Evolutionary conservation across 768 basidiomycete genomes (phyloP), one percentile per base, ranked within the genome.

Genomic region (Auriscalpium orientale): DNA sequence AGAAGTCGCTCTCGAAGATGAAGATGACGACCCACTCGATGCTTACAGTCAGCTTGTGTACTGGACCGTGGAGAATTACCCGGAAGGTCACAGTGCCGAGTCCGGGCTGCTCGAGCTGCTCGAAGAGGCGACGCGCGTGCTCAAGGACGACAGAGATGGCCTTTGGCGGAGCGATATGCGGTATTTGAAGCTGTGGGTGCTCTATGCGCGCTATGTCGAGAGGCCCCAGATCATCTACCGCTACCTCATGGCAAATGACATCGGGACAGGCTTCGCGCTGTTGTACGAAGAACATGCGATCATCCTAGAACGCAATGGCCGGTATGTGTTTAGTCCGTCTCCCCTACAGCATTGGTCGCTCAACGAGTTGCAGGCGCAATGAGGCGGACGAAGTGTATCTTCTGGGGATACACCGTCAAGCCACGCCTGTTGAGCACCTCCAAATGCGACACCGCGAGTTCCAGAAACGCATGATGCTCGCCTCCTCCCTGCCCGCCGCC

Each of bases 31-130:
- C 65, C 84, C 91, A 0, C 75, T 98, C 40, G 93, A 95, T 58
- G 87, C 90, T 1, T 95, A 94, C 64, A 84, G 82, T 64, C 78
- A 79, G 58, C 84, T 98, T 61, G 87, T 98, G 51, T 80, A 88
- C 51, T 98, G 95, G 90, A 94, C 90, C 0, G 73, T 94, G 45
- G 92, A 95, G 68, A 93, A 91, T 68, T 95, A 98, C 66, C 94
- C 95, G 0, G 88, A 97, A 57, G 95, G 94, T 5, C 87, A 90
- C 55, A 89, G 86, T 50, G 86, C 86, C 1, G 88, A 93, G 66
- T 92, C 89, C 12, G 90, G 92, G 35, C 78, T 98, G n/a, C 74
- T 98, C 16, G 94, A 95, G 56, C 76, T 98, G 3, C 72, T 99
- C 8, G 97, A 99, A 67, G 89, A 92, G 65, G 90, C 92, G 15